phyloP scores from a whole-genome alignment of 2,329 filamentous ascomycete genomes.

The Cladosporium sp. region DNA sequence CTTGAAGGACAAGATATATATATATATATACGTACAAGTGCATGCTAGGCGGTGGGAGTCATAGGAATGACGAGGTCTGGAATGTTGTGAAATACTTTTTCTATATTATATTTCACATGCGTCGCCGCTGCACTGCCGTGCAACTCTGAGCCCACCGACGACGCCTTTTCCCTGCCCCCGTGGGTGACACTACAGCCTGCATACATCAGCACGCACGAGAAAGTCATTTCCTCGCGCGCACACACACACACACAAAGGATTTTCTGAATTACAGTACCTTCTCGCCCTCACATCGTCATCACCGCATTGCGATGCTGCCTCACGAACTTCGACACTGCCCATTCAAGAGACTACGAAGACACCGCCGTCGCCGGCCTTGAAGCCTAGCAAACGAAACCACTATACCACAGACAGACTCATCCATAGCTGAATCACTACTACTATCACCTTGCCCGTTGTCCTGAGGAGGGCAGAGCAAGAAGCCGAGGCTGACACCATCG shows the following conservation, averaged over 20 bases:
- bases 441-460: too few species aligned
- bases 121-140: constrained; percentile 7
- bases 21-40: constrained; percentile 4
- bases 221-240: neutral
- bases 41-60: constrained; percentile 4
- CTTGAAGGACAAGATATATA: neutral
- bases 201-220: too few species aligned
- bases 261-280: neutral
- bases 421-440: too few species aligned
- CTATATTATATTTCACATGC: constrained; percentile 3
- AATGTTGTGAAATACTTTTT: neutral
- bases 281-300: neutral
- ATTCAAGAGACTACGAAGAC: constrained; percentile 10
- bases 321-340: constrained; percentile 10
- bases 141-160: constrained; percentile 6
- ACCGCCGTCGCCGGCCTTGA: constrained; percentile 11
- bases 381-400: neutral
- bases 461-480: too few species aligned
- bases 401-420: neutral
- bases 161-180: neutral
- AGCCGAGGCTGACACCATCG: constrained; percentile 10
- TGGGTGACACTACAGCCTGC: constrained; percentile 7
- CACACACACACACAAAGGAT: constrained; percentile 8
- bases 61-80: neutral
- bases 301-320: constrained; percentile 12